Evolutionary conservation across 164 flowering plant species (phyloP), one percentile per base, ranked within the genome.

Genomic region (Umbellularia californica): DNA sequence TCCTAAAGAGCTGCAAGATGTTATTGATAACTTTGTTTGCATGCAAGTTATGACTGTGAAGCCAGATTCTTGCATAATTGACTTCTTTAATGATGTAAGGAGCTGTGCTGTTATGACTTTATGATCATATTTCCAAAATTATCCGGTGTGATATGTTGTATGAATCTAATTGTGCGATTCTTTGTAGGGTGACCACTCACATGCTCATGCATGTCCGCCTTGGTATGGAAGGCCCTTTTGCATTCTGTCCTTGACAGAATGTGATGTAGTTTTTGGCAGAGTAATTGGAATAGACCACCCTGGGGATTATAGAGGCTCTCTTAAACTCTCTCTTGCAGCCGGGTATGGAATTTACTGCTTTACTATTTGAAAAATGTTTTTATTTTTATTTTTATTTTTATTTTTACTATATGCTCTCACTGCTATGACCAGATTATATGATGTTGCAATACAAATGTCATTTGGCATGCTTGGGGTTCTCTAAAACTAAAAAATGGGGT

Each of bases 151-250:
- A 28, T 17, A 27, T 27, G 47, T 19, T 67, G 15, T 64, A 10
- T 67, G 28, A 15, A 27, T 3, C 67, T 67, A 13, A 67, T 30
- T 9, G 28, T 30, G 41, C 3, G 23, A 4, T 3, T 41, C 15
- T 19, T 17, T 64, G 76, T 68, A 94, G 98, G 98, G 97, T 69
- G 98, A 94, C 85, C 88, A 89, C 74, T 94, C 97, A 50, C 95
- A 89, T 76, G 92, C 98, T 65, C 84, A 88, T 69, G 80, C 79
- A 50, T 89, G 81, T 81, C 91, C 92, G 19, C 77, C 84, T 23
- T 90, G 88, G 90, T 90, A 75, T 82, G 93, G 92, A 65, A 84
- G 92, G 83, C 94, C 98, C 55, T 80, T 94, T 58, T 85, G 89
- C 64, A 47, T 83, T 60, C 84, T 94, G 65, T 85, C 79, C 73